phyloP scores from a whole-genome alignment of 768 basidiomycete genomes.

The Hemileccinum impolitum region DNA sequence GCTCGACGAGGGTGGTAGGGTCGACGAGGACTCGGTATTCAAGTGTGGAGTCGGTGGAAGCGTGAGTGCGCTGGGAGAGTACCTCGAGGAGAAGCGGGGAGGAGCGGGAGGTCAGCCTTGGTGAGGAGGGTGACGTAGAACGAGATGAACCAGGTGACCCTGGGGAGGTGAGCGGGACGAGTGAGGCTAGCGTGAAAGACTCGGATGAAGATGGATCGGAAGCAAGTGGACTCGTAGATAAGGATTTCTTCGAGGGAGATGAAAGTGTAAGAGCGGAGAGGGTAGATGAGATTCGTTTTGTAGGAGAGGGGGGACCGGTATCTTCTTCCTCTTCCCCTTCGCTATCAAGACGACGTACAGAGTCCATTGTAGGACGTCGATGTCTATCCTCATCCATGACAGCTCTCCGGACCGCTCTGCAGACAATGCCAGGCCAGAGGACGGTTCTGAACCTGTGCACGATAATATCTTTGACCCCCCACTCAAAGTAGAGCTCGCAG shows the following conservation, averaged over 20 bases:
- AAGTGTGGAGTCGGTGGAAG: slow-evolving; percentile 63
- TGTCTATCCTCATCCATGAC: slow-evolving; percentile 47
- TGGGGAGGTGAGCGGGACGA: slow-evolving; percentile 9
- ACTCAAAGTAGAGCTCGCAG: slow-evolving; percentile 89
- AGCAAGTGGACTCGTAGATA: not conserved
- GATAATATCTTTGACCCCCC: slow-evolving; percentile 82
- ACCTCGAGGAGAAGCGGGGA: slow-evolving; percentile 58
- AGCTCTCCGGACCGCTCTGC: slow-evolving; percentile 67
- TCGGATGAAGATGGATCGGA: slow-evolving; percentile 3
- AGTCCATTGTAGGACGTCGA: not conserved
- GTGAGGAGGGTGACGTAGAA: not conserved
- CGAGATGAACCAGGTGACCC: slow-evolving; percentile 3
- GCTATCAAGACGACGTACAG: not conserved
- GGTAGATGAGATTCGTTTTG: slow-evolving; percentile 10
- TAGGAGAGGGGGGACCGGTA: slow-evolving; percentile 11
- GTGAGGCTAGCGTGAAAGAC: slow-evolving; percentile 14
- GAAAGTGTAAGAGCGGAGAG: slow-evolving; percentile 16
- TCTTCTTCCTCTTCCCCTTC: slow-evolving; percentile 1
- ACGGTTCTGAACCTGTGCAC: slow-evolving; percentile 81
- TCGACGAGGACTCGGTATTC: slow-evolving; percentile 82
- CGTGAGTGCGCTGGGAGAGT: slow-evolving; percentile 60
- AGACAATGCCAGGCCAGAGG: slow-evolving; percentile 72
- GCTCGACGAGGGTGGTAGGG: slow-evolving; percentile 59
- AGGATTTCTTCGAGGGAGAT: slow-evolving; percentile 15
- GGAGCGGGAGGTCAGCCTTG: slow-evolving; percentile 20